Evolutionary conservation across 1,284 basidiomycete species (phyloP), one percentile per base, ranked within the genome.

Genomic region (Mrakiaceae sp.): DNA sequence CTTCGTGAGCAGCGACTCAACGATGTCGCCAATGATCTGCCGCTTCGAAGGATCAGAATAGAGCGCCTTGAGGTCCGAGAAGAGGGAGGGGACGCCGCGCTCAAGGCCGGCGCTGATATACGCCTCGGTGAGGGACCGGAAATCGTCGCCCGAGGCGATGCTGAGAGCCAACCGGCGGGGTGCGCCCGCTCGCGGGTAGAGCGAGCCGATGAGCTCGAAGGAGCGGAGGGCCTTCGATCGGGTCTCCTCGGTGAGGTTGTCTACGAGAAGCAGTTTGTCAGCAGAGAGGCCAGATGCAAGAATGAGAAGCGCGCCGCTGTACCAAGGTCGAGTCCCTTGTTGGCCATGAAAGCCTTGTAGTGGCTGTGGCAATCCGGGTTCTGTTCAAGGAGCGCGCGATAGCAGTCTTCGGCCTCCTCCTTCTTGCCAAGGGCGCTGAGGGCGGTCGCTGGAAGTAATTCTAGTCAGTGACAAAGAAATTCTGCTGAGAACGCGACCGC

Each of bases 71-170:
- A 98, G 74, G 75, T 98, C 94, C 42, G 87, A 86, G 72, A 98
- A 99, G 6, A 98, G 80, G 3, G 93, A 97, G 2, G 96, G 96
- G 44, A 98, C 82, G 67, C 94, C 95, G 70, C 90, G 91, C 64
- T 82, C 81, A 12, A 98, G 78, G 7, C 84, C 88, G 3, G 79
- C 78, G 16, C 82, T 75, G 60, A 98, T 76, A 75, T 98, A 98
- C 2, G 81, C 77, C 62, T 81, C 80, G 2, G 83, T 84, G 16
- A 88, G 81, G 40, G 80, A 74, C 60, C 79, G 81, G 79, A 98
- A 98, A 14, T 78, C 77, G 10, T 83, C 80, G 11, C 82, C 85
- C 14, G 79, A 72, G 0, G 88, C 81, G 53, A 90, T 78, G 5
- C 81, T 80, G 3, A 97, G 80, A 4, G 85, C 82, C 14, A 95